These are phyloP conservation scores for Crepidotus variabilis DNA, from an alignment of 768 basidiomycete genomes.

Conservation along the genomic window DNA sequence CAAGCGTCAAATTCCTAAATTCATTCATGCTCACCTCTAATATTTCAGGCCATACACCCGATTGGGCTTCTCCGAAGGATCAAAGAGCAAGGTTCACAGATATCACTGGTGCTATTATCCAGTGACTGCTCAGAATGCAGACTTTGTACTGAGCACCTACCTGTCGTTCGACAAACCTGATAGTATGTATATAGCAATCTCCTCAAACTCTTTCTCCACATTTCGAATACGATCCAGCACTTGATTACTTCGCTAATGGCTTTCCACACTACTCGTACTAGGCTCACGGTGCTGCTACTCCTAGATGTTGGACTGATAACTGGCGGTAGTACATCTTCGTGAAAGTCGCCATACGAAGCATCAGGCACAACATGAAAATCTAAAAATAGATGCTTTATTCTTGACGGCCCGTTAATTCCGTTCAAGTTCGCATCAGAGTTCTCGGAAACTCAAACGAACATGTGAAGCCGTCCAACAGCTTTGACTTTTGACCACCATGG, in stretches of 20 bases:
- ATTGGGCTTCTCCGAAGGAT: constrained; percentile 59
- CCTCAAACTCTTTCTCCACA: constrained; percentile 91
- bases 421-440: too few species aligned
- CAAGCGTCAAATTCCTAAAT: background rate
- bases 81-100: constrained; percentile 60
- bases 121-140: constrained; percentile 1
- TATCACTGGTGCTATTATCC: constrained; percentile 40
- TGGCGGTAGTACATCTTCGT: constrained; percentile 36
- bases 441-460: too few species aligned
- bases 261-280: constrained; percentile 79
- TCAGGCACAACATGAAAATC: too few species aligned
- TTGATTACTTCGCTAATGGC: constrained; percentile 89
- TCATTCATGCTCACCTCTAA: background rate
- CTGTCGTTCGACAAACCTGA: constrained; percentile 92
- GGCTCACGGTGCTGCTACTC: constrained; percentile 61
- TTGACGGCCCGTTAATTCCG: too few species aligned
- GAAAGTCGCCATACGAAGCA: background rate
- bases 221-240: constrained; percentile 81
- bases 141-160: too few species aligned
- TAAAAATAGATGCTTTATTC: too few species aligned
- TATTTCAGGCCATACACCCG: constrained; percentile 40
- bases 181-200: constrained; percentile 93
- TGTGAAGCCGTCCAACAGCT: too few species aligned
- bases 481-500: constrained; percentile 7
- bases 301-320: constrained; percentile 62